phyloP scores from a whole-genome alignment of 331 rosid genomes.

The Arachis monticola region DNA sequence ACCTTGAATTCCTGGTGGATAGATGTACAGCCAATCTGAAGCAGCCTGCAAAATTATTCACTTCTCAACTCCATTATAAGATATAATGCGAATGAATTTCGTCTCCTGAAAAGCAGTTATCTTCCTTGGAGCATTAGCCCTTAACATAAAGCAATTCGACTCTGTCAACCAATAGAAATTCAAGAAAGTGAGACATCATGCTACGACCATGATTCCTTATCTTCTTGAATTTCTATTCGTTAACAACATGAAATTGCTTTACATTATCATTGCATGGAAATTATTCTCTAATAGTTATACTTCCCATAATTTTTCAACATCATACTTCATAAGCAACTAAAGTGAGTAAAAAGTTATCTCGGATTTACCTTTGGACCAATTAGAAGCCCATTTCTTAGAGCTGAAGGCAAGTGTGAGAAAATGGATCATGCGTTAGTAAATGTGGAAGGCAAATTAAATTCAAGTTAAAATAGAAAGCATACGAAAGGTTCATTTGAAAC shows the following conservation, averaged over 20 bases:
- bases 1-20: conserved; percentile 53
- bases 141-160: too few relatives aligned
- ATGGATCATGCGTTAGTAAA: conserved; percentile 19
- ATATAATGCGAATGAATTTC: not conserved
- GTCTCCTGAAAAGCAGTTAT: not conserved
- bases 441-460: not conserved
- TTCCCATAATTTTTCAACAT: not conserved
- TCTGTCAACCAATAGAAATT: too few relatives aligned
- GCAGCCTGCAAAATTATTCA: conserved; percentile 35
- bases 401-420: conserved; percentile 35
- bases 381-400: conserved; percentile 37
- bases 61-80: conserved; percentile 7
- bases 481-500: not conserved
- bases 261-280: too few relatives aligned
- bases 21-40: conserved; percentile 50
- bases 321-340: conserved; percentile 18
- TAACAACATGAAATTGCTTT: too few relatives aligned
- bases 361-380: conserved; percentile 56
- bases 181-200: too few relatives aligned
- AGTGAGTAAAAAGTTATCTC: conserved; percentile 20
- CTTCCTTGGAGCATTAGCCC: not conserved
- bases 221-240: too few relatives aligned
- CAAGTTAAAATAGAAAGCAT: not conserved
- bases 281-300: not conserved
- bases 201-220: too few relatives aligned